Base-by-base conservation (phyloP, 257 asterid species). In the Buddleja alternifolia region DNA sequence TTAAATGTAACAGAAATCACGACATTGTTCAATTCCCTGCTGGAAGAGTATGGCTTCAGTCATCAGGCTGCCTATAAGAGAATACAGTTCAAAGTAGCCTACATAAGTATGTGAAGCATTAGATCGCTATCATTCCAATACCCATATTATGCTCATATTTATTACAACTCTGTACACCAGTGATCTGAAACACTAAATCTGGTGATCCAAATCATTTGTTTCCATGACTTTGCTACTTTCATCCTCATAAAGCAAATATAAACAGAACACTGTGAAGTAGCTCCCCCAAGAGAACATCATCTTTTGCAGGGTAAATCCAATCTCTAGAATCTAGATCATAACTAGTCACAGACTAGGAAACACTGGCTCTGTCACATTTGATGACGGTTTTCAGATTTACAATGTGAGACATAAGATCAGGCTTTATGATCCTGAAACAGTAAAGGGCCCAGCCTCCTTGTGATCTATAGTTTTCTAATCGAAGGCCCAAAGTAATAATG, bases 1-100 rank as follows among this genome's bases (percentile, higher is more conserved):
- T 61, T 52, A 32, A 40, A 44, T 61, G 68, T 10, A 53, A 62
- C 70, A 52, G 23, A 55, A 44, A 68, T 19, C 32, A 54, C 24
- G 58, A 10, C 8, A 60, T 23, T 53, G 34, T 40, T 14, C 10
- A 47, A 70, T 15, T 48, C 21, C 54, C 69, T 60, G 34, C 70
- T 15, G n/a, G 5, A 46, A 25, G 60, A 57, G 73, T 50, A 60
- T 25, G 61, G 67, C 45, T 19, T 42, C 52, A 48, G 10, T 34
- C 21, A 36, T 48, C 23, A 70, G 65, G 60, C 42, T 46, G 74
- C 48, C 10, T 69, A 34, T 11, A 14, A 40, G 39, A 52, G 53
- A n/a, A 45, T 17, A 29, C 50, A 15, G 60, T 9, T 64, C 44
- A 55, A 23, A 45, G 46, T 55, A 71, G 52, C 4, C 36, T 60